These are phyloP conservation scores for Dissophora globulifera DNA, from an alignment of 192 early-diverging fungal species.

Conservation along the genomic window DNA sequence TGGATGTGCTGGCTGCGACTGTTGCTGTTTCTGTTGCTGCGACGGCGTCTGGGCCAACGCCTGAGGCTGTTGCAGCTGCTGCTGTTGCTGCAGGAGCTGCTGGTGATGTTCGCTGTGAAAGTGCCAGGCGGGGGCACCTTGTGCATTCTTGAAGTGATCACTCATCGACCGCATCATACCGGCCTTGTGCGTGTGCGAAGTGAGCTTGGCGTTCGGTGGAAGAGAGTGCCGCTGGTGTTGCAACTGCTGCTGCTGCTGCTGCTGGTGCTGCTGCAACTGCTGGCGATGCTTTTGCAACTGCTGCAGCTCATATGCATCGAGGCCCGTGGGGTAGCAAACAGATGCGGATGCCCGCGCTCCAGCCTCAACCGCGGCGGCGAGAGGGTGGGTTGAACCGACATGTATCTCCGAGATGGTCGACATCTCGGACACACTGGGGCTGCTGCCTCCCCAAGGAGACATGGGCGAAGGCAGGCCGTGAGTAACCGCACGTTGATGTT, in stretches of 20 bases:
- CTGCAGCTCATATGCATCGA: constrained; percentile 5
- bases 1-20: constrained; percentile 3
- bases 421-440: constrained; percentile 13
- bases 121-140: background rate
- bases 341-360: too few species aligned
- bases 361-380: background rate
- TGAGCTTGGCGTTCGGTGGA: background rate
- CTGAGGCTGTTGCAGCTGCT: constrained; percentile 7
- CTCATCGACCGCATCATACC: constrained; percentile 16
- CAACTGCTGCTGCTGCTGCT: constrained; percentile 22
- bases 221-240: background rate
- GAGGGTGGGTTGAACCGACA: background rate
- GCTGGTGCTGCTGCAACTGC: constrained; percentile 16
- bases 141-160: background rate
- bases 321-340: background rate
- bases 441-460: background rate
- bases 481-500: background rate
- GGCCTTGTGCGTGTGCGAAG: constrained; percentile 1
- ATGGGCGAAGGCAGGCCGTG: background rate
- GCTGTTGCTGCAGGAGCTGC: constrained; percentile 6
- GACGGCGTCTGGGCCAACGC: background rate
- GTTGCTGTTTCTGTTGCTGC: background rate
- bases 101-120: constrained; percentile 13
- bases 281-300: constrained; percentile 18
- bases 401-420: background rate